phyloP scores from a whole-genome alignment of 2,329 filamentous ascomycete species.

The Immersiporthe knoxdaviesiana region DNA sequence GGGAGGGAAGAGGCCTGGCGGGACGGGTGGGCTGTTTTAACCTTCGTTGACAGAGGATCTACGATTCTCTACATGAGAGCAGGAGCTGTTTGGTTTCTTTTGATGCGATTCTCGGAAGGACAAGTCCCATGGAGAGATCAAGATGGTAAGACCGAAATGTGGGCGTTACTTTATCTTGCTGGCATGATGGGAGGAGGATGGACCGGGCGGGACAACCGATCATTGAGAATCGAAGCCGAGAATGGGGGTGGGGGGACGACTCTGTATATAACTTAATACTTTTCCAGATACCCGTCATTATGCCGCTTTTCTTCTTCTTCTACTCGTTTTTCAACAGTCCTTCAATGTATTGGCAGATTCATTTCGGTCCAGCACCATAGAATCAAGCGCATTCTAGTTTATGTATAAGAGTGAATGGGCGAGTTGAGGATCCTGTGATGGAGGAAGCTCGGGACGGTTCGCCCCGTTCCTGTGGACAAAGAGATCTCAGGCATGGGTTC shows the following conservation, averaged over 20 bases:
- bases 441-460: not conserved
- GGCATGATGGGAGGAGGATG: not conserved
- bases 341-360: conserved; percentile 5
- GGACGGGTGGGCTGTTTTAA: conserved; percentile 8
- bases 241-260: conserved; percentile 14
- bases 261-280: conserved; percentile 29
- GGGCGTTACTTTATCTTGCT: not conserved
- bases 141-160: not conserved
- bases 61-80: not conserved
- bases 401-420: not conserved
- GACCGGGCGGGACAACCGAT: not conserved
- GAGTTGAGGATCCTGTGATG: not conserved
- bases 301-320: conserved; percentile 4
- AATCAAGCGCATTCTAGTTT: not conserved
- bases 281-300: conserved; percentile 29
- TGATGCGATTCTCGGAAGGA: not conserved
- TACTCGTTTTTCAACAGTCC: not conserved
- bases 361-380: not conserved
- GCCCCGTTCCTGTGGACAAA: not conserved
- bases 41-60: not conserved
- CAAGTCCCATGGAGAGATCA: not conserved
- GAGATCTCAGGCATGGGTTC: not conserved
- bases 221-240: conserved; percentile 10
- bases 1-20: not conserved
- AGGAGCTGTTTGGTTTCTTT: not conserved